These are phyloP conservation scores for Arabidopsis suecica DNA, from an alignment of 345 rosid genomes.

Conservation along the genomic window DNA sequence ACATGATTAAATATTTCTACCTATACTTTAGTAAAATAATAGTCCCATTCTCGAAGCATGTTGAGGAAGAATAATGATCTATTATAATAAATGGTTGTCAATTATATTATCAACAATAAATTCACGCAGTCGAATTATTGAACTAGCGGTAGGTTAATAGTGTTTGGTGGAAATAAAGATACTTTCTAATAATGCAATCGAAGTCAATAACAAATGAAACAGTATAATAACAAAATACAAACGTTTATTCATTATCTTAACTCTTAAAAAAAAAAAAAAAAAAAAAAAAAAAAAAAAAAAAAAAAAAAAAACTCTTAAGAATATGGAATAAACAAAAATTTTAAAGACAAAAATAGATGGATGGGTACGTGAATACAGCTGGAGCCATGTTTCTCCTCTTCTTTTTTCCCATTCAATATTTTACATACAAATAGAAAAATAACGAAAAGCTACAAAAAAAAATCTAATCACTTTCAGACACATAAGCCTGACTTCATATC, in stretches of 20 bases:
- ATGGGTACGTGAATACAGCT: slow-evolving; percentile 71
- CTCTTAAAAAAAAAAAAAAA: no score
- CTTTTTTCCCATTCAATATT: slow-evolving; percentile 34
- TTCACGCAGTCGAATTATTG: slow-evolving; percentile 35
- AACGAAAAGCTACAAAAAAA: slow-evolving; percentile 37
- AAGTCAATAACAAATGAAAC: slow-evolving; percentile 38
- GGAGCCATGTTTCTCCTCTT: slow-evolving; percentile 52
- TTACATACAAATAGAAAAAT: slow-evolving; percentile 33
- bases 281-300: no score
- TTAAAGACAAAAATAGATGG: slow-evolving; percentile 39
- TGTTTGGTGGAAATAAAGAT: slow-evolving; percentile 36
- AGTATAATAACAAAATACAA: slow-evolving; percentile 5
- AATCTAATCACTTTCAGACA: slow-evolving; percentile 59
- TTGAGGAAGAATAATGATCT: background rate
- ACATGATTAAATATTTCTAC: background rate
- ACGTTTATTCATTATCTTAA: background rate
- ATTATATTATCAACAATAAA: slow-evolving; percentile 31
- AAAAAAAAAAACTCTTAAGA: background rate
- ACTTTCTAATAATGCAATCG: slow-evolving; percentile 22
- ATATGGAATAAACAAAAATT: slow-evolving; percentile 10
- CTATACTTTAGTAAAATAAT: background rate
- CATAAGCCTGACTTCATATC: slow-evolving; percentile 48
- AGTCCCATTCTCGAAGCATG: slow-evolving; percentile 12
- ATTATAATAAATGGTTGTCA: slow-evolving; percentile 11
- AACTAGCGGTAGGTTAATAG: slow-evolving; percentile 38